Evolutionary conservation across 2,329 filamentous ascomycete species (phyloP), one percentile per base, ranked within the genome.

Genomic region (Aspergillus fumigatiaffinis): DNA sequence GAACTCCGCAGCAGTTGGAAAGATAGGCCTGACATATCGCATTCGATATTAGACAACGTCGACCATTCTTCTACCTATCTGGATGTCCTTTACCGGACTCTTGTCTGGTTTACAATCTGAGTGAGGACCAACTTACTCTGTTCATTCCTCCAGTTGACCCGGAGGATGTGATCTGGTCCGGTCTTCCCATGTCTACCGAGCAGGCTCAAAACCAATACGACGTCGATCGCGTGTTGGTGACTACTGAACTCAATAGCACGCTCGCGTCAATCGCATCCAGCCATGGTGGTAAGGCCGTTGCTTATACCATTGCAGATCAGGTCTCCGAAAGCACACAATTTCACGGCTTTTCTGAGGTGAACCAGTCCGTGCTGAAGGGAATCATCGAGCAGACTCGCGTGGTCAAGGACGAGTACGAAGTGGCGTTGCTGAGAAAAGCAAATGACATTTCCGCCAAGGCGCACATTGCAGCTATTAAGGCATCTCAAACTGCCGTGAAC

Each of bases 31-130:
- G 42, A 59, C 55, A 29, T 56, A 52, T 55, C n/a, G 29, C 52
- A 57, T 35, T 56, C 60, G 28, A 28, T 21, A 23, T 23, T 64
- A 92, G 91, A 63, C 92, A 97, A 77, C 90, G 92, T 61, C 88
- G 94, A 55, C 90, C 87, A 74, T 99, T 99, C 79, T 97, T 90
- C 84, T 99, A 99, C 76, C 81, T 97, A 48, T 93, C 91, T 25
- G 94, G 94, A 66, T 95, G 87, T 70, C 83, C 87, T 60, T 82
- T 95, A 29, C 84, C 92, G 58, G 92, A 97, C 74, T 88, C 88
- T 67, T 87, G 87, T 71, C 84, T 91, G 59, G 83, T 88, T 56
- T 96, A 97, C 79, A 88, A 96, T 63, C 87, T 96, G 57, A 79
- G 83, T 49, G 82, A 84, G 50, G 83, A 86, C 63, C 85, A 86